Evolutionary conservation across 106 monocot species (phyloP).

Genomic region (Acorus calamus): DNA sequence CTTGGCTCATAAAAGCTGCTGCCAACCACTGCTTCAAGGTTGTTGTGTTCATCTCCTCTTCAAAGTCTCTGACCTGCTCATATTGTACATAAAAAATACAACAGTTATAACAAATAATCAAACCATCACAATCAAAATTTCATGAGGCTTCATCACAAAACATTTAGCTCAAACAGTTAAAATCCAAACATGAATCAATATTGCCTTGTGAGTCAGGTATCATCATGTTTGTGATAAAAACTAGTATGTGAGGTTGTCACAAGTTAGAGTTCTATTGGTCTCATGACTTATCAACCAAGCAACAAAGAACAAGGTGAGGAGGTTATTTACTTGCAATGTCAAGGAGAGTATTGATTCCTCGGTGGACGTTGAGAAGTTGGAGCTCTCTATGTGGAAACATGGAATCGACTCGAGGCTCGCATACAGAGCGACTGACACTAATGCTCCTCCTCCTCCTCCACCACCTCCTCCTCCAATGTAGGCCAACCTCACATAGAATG

Average conservation of each 20-base stretch:
- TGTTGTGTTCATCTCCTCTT: slow-evolving; percentile 24
- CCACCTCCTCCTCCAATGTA: slow-evolving; percentile 34
- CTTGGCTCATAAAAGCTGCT: slow-evolving; percentile 41
- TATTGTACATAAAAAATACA: neutral
- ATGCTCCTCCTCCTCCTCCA: slow-evolving; percentile 14
- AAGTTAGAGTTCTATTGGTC: too few relatives aligned
- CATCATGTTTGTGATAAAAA: too few relatives aligned
- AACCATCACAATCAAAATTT: too few relatives aligned
- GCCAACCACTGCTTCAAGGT: slow-evolving; percentile 34
- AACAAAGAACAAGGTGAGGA: neutral
- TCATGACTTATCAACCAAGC: neutral
- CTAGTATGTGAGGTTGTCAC: too few relatives aligned
- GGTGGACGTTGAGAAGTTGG: slow-evolving; percentile 17
- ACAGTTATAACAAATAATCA: neutral
- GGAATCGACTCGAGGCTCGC: slow-evolving; percentile 38
- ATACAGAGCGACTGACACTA: slow-evolving; percentile 24
- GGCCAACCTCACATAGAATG: slow-evolving; percentile 34
- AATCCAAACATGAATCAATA: too few relatives aligned
- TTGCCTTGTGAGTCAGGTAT: too few relatives aligned
- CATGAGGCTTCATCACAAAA: too few relatives aligned
- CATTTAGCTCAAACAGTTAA: too few relatives aligned
- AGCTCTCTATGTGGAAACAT: slow-evolving; percentile 39
- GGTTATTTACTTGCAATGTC: slow-evolving; percentile 22
- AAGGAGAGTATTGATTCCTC: slow-evolving; percentile 18
- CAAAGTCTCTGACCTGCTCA: slow-evolving; percentile 17